These are phyloP conservation scores for Cyclotella baltica DNA, from an alignment of 108 stramenopile genomes.

Conservation along the genomic window DNA sequence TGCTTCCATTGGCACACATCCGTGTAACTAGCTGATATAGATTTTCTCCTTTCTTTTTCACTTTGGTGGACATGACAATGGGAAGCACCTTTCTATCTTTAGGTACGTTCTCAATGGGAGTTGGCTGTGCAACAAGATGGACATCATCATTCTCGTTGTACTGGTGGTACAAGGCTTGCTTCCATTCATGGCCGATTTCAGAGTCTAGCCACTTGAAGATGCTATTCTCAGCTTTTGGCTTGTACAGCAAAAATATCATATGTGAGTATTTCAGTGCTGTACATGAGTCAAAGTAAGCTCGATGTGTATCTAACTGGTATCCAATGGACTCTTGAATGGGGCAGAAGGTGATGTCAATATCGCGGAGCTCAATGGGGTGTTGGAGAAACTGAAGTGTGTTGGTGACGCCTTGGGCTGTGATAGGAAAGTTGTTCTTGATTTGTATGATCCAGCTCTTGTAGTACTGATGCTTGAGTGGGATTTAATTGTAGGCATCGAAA, in stretches of 20 bases:
- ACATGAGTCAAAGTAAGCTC: neutral
- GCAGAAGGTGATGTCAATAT: neutral
- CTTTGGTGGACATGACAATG: neutral
- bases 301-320: neutral
- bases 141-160: constrained; percentile 1
- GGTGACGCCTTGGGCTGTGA: constrained; percentile 3
- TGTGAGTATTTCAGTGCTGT: neutral
- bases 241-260: neutral
- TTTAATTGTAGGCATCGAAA: neutral
- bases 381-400: neutral
- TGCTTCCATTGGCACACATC: no score
- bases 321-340: neutral
- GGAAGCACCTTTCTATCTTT: neutral
- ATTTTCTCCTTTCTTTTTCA: constrained; percentile 17
- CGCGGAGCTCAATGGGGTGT: neutral
- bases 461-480: neutral
- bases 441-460: constrained; percentile 11
- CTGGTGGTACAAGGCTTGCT: neutral
- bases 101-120: neutral
- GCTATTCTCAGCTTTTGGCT: neutral
- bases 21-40: no score
- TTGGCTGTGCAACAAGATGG: neutral
- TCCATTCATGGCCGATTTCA: neutral
- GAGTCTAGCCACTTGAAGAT: neutral
- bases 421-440: constrained; percentile 8